A percentile compares a stretch with the other conserved stretches of the same genome.
Evolutionary conservation across 2,329 filamentous ascomycete species (phyloP).

Genomic region (Samsoniella hepiali): DNA sequence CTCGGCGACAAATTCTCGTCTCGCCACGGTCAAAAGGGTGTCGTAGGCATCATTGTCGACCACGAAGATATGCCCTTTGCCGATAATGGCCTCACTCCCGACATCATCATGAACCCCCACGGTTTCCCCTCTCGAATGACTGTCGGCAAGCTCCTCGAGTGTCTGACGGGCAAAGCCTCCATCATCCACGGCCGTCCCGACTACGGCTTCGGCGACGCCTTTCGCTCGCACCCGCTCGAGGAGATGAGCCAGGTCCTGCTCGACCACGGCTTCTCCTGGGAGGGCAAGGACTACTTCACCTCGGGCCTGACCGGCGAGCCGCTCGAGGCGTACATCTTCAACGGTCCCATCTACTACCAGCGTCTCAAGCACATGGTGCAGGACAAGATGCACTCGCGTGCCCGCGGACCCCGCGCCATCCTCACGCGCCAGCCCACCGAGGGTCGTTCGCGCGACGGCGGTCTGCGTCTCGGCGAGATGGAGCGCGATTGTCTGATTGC

Average conservation of each 20-base stretch:
- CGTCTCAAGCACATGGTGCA: constrained; percentile 99
- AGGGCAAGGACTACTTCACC: constrained; percentile 95
- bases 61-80: constrained; percentile 97
- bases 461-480: constrained; percentile 94
- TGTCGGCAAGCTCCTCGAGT: constrained; percentile 94
- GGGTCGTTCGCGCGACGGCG: constrained; percentile 87
- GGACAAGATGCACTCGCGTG: constrained; percentile 98
- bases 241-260: constrained; percentile 86
- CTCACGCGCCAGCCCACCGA: constrained; percentile 95
- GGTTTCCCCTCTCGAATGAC: constrained; percentile 99
- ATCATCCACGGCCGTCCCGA: constrained; percentile 80
- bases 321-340: constrained; percentile 94
- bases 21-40: constrained; percentile 96
- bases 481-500: constrained; percentile 97
- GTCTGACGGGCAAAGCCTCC: constrained; percentile 90
- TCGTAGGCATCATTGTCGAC: constrained; percentile 92
- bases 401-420: constrained; percentile 84
- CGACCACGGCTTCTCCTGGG: constrained; percentile 88
- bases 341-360: constrained; percentile 98
- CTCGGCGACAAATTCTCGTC: constrained; percentile 98
- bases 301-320: constrained; percentile 93
- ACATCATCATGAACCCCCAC: constrained; percentile 99
- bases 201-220: constrained; percentile 76
- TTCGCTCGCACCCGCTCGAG: constrained; percentile 81
- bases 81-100: constrained; percentile 84